These are phyloP conservation scores for Globisporangium viniferum DNA, from an alignment of 352 stramenopile genomes.

Conservation along the genomic window DNA sequence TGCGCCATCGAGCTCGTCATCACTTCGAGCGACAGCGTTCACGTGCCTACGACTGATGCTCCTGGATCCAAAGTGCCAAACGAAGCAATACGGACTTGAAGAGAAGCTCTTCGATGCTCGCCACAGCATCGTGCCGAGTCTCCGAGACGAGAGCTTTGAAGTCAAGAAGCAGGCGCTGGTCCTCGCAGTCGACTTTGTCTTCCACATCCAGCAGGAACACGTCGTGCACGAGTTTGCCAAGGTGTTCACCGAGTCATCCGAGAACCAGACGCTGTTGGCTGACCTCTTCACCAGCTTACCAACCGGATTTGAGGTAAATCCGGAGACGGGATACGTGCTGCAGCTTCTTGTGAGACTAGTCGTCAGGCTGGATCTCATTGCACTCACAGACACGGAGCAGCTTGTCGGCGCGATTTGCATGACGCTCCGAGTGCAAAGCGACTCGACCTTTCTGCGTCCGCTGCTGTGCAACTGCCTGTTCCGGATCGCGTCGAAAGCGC, in stretches of 20 bases:
- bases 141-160: constrained; percentile 12
- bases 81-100: constrained; percentile 8
- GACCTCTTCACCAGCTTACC: constrained; percentile 12
- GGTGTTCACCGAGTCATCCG: constrained; percentile 9
- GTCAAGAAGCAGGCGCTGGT: constrained; percentile 16
- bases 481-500: constrained; percentile 3
- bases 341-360: constrained; percentile 33
- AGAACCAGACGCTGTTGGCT: constrained; percentile 11
- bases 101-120: constrained; percentile 14
- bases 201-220: constrained; percentile 10
- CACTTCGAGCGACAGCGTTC: constrained; percentile 11
- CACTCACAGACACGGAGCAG: constrained; percentile 25
- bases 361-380: constrained; percentile 24
- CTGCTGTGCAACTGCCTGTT: constrained; percentile 15
- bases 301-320: background rate
- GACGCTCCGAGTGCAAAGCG: constrained; percentile 21
- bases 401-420: constrained; percentile 27
- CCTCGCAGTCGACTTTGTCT: constrained; percentile 13
- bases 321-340: constrained; percentile 21
- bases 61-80: constrained; percentile 9
- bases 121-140: background rate
- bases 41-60: constrained; percentile 18
- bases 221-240: constrained; percentile 6
- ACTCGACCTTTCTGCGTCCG: constrained; percentile 34
- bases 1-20: background rate